Evolutionary conservation across 495 filamentous ascomycete species (phyloP).

Genomic region (Penicillium pancosmium): DNA sequence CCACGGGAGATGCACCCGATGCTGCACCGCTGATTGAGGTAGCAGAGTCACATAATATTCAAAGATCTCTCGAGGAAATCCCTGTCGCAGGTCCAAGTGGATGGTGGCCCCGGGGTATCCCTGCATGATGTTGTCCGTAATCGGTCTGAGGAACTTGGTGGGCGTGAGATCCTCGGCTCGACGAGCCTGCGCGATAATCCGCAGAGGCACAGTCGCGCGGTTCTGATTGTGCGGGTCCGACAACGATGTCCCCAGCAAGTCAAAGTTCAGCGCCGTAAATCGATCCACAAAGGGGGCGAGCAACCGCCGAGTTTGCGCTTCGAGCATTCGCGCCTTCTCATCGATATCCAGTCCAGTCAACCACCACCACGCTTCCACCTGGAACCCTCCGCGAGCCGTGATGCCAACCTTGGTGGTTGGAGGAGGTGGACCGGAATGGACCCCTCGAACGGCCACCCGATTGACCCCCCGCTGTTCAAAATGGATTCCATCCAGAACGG

Average conservation of each 20-base stretch:
- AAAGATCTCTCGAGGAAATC: conserved; percentile 40
- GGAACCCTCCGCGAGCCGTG: conserved; percentile 50
- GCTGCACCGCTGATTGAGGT: conserved; percentile 40
- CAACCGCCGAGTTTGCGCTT: conserved; percentile 36
- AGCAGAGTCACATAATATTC: conserved; percentile 50
- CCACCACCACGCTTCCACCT: conserved; percentile 48
- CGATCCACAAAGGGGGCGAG: conserved; percentile 23
- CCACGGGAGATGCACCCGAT: conserved; percentile 44
- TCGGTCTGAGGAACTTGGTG: conserved; percentile 36
- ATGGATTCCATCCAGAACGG: conserved; percentile 49
- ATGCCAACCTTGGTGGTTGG: conserved; percentile 60
- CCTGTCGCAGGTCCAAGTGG: conserved; percentile 43
- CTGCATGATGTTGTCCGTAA: conserved; percentile 47
- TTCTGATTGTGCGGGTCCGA: conserved; percentile 37
- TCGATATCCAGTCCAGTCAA: conserved; percentile 49
- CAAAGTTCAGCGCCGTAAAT: conserved; percentile 37
- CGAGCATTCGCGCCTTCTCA: conserved; percentile 46
- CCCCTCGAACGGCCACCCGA: conserved; percentile 32
- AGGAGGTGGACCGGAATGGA: conserved; percentile 44
- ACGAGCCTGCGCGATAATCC: conserved; percentile 42
- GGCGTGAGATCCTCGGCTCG: conserved; percentile 38
- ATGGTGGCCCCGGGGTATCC: conserved; percentile 47
- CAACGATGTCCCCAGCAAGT: conserved; percentile 33
- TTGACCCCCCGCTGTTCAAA: conserved; percentile 49
- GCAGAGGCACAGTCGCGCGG: conserved; percentile 41